Conservation (phyloP, 2,329 filamentous ascomycete species). For the Colletotrichum trifolii region DNA sequence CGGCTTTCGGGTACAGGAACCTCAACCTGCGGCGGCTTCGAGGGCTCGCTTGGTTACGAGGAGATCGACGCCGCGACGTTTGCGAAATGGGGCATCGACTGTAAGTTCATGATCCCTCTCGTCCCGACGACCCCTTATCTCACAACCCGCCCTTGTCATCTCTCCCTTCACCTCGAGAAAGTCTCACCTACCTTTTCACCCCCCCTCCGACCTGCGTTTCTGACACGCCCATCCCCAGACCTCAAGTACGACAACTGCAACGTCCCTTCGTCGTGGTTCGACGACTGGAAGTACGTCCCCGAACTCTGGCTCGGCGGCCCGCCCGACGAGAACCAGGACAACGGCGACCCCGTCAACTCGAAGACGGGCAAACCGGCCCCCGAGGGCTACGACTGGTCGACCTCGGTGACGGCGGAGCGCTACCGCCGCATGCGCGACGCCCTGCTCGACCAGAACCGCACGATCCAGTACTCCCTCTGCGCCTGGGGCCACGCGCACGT, state of each 20-base stretch:
- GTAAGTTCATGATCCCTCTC: conserved; percentile 42
- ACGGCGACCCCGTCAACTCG: conserved; percentile 41
- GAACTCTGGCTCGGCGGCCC: conserved; percentile 44
- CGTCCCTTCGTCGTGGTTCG: conserved; percentile 50
- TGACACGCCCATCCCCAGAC: conserved; percentile 45
- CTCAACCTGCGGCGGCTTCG: conserved; percentile 65
- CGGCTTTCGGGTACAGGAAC: conserved; percentile 32
- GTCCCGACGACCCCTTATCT: neutral
- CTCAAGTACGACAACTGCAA: conserved; percentile 70
- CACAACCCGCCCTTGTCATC: neutral
- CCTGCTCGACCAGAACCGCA: conserved; percentile 53
- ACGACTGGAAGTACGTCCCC: conserved; percentile 46
- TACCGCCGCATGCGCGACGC: conserved; percentile 65
- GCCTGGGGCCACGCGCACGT: conserved; percentile 64
- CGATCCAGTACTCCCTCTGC: conserved; percentile 64
- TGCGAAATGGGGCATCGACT: conserved; percentile 69
- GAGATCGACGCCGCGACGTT: conserved; percentile 67
- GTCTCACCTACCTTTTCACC: neutral
- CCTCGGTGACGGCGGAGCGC: conserved; percentile 57
- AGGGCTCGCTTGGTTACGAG: conserved; percentile 67
- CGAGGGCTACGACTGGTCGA: conserved; percentile 60
- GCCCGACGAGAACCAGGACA: conserved; percentile 40
- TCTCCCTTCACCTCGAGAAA: neutral
- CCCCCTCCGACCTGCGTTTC: neutral
- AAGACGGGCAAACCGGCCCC: conserved; percentile 52